These are phyloP conservation scores for Rubus parviflorus DNA, from an alignment of 306 rosid species.

Conservation along the genomic window DNA sequence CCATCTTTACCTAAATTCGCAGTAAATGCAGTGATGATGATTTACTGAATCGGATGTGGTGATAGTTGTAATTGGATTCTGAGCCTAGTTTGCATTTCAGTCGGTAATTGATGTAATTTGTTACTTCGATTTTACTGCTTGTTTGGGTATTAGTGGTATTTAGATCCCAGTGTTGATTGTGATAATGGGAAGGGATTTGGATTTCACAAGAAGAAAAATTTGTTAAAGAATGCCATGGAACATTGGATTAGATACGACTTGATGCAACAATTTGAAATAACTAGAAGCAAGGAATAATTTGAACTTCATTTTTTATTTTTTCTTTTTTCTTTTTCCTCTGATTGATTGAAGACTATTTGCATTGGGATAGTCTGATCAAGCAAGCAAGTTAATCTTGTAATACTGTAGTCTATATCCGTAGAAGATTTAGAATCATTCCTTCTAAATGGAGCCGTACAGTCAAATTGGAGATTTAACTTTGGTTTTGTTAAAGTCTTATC, in stretches of 20 bases:
- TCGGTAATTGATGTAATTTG: neutral
- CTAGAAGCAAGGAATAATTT: neutral
- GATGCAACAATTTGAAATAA: too few species aligned
- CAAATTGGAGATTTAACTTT: constrained; percentile 9
- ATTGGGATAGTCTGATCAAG: constrained; percentile 1
- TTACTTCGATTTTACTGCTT: neutral
- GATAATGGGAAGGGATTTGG: neutral
- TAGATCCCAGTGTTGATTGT: too few species aligned
- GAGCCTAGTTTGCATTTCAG: neutral
- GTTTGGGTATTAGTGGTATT: neutral
- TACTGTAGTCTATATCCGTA: too few species aligned
- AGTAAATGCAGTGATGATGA: too few species aligned
- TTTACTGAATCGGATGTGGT: too few species aligned
- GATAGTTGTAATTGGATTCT: too few species aligned
- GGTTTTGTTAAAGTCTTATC: constrained; percentile 1
- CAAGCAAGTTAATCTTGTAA: too few species aligned
- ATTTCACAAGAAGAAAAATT: neutral
- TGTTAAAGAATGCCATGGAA: neutral
- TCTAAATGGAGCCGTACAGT: too few species aligned
- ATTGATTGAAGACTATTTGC: too few species aligned
- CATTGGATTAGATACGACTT: neutral
- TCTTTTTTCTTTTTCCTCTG: neutral
- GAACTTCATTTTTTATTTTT: neutral
- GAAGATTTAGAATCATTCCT: too few species aligned
- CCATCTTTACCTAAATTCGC: too few species aligned